phyloP scores from a whole-genome alignment of 169 alveolate species.

The Cryptosporidium tyzzeri region DNA sequence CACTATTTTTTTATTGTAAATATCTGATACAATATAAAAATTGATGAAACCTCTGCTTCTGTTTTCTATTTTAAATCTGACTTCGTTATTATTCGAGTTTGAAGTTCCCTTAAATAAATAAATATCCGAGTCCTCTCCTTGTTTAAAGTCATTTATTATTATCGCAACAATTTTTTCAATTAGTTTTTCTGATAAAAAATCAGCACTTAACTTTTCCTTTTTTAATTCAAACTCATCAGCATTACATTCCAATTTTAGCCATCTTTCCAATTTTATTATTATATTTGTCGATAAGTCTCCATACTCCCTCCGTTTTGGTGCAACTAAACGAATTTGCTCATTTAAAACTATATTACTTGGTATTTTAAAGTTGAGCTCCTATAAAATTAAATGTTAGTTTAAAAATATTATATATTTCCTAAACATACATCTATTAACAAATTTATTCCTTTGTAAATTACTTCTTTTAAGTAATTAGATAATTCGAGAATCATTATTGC shows the following conservation, averaged over 20 bases:
- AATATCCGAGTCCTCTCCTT: background rate
- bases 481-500: slow-evolving; percentile 1
- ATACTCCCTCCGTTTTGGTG: slow-evolving; percentile 15
- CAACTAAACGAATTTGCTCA: background rate
- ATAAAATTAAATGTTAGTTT: background rate
- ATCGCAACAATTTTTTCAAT: background rate
- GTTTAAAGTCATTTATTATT: background rate
- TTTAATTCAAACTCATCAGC: background rate
- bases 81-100: background rate
- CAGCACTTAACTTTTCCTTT: background rate
- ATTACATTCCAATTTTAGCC: slow-evolving; percentile 13
- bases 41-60: slow-evolving; percentile 50
- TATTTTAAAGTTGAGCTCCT: slow-evolving; percentile 16
- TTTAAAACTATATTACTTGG: slow-evolving; percentile 9
- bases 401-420: background rate
- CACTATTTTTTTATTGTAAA: background rate
- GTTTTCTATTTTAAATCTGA: slow-evolving; percentile 22
- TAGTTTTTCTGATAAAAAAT: slow-evolving; percentile 12
- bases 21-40: slow-evolving; percentile 8
- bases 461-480: slow-evolving; percentile 5
- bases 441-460: slow-evolving; percentile 3
- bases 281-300: slow-evolving; percentile 47
- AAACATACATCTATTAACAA: slow-evolving; percentile 18
- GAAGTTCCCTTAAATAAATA: background rate
- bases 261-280: slow-evolving; percentile 31